phyloP scores from a whole-genome alignment of 768 basidiomycete genomes.

The Lentinula raphanica region DNA sequence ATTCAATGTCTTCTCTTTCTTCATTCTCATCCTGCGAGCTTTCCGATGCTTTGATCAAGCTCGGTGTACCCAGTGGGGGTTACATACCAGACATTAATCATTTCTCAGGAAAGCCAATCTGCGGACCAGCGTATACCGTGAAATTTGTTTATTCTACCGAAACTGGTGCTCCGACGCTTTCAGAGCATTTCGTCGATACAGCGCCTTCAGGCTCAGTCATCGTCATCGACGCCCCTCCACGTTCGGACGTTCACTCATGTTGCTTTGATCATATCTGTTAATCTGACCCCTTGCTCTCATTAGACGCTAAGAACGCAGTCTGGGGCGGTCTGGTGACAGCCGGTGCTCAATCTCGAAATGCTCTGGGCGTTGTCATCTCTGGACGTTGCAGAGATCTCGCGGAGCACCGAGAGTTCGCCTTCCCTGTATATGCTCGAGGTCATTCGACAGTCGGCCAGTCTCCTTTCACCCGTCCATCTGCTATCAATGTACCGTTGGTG shows the following conservation, averaged over 20 bases:
- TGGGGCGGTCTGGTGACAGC: conserved; percentile 94
- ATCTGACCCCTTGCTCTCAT: too few species aligned
- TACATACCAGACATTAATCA: conserved; percentile 76
- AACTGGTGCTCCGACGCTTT: conserved; percentile 54
- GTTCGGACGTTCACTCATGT: conserved; percentile 40
- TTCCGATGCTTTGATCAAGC: conserved; percentile 50
- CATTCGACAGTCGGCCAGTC: conserved; percentile 84
- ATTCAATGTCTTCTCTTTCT: background rate
- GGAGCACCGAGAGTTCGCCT: conserved; percentile 64
- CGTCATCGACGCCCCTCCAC: conserved; percentile 67
- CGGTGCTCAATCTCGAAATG: conserved; percentile 68
- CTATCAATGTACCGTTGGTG: conserved; percentile 60
- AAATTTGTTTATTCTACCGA: conserved; percentile 66
- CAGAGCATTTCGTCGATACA: conserved; percentile 79
- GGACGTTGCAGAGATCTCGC: conserved; percentile 81
- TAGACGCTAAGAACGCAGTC: conserved; percentile 74
- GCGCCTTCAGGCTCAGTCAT: conserved; percentile 60
- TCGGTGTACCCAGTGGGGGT: conserved; percentile 67
- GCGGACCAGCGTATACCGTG: conserved; percentile 85
- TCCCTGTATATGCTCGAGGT: conserved; percentile 80
- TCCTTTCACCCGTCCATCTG: conserved; percentile 77
- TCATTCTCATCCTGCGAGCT: conserved; percentile 1
- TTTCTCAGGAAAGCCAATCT: conserved; percentile 35
- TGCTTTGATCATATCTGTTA: conserved; percentile 2
- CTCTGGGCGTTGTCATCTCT: conserved; percentile 73